These are phyloP conservation scores for Candida endomychidarum DNA, from an alignment of 805 yeast genomes.

Conservation along the genomic window DNA sequence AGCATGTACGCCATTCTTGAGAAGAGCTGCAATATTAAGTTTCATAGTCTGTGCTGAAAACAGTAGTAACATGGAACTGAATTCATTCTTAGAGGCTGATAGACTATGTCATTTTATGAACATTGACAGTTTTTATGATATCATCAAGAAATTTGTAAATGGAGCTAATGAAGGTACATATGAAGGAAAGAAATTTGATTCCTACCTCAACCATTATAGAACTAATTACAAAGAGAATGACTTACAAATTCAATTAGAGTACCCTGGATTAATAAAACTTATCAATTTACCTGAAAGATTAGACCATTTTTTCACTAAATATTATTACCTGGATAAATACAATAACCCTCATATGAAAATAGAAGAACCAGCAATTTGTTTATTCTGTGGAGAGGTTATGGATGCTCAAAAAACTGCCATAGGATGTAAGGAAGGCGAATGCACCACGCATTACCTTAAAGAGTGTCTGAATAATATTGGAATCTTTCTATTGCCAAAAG, in stretches of 20 bases:
- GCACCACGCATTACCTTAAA: constrained; percentile 66
- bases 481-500: constrained; percentile 69
- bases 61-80: constrained; percentile 16
- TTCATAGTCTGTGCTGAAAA: constrained; percentile 52
- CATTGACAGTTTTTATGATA: constrained; percentile 37
- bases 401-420: constrained; percentile 63
- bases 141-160: constrained; percentile 20
- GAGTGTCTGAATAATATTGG: constrained; percentile 71
- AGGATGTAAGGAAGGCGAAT: constrained; percentile 66
- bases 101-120: constrained; percentile 50
- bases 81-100: constrained; percentile 49
- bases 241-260: constrained; percentile 38
- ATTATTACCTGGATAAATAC: constrained; percentile 46
- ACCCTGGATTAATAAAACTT: constrained; percentile 65
- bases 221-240: constrained; percentile 5
- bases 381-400: constrained; percentile 73
- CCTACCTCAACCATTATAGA: constrained; percentile 18
- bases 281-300: constrained; percentile 64
- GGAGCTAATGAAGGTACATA: constrained; percentile 14
- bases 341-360: constrained; percentile 37
- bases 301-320: constrained; percentile 65
- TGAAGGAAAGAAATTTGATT: constrained; percentile 26
- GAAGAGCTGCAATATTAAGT: constrained; percentile 60
- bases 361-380: constrained; percentile 81
- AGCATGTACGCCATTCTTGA: constrained; percentile 60